phyloP scores from a whole-genome alignment of 1,139 yeast genomes.

The Debaryomycetaceae sp. region DNA sequence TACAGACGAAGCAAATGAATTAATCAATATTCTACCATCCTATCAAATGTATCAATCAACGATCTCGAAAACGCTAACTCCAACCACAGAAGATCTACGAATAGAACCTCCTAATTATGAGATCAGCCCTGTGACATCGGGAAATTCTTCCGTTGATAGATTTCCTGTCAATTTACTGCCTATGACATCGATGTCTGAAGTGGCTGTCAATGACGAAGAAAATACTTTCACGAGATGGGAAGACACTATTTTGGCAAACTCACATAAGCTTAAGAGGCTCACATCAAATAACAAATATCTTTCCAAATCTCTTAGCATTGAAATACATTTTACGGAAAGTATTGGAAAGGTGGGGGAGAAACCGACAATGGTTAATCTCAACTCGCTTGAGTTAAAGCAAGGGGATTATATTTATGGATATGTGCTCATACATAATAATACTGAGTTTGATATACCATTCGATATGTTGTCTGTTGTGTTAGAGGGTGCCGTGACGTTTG shows the following conservation, averaged over 20 bases:
- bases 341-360: slow-evolving; percentile 25
- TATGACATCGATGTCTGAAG: slow-evolving; percentile 4
- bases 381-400: slow-evolving; percentile 34
- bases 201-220: slow-evolving; percentile 8
- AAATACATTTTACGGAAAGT: slow-evolving; percentile 34
- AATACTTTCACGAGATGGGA: slow-evolving; percentile 21
- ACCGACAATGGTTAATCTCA: slow-evolving; percentile 33
- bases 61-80: slow-evolving; percentile 5
- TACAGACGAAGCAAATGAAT: slow-evolving; percentile 5
- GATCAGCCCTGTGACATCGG: slow-evolving; percentile 3
- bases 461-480: slow-evolving; percentile 43
- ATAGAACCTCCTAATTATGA: slow-evolving; percentile 10
- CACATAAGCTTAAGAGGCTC: slow-evolving; percentile 32
- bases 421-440: slow-evolving; percentile 25
- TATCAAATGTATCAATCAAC: slow-evolving; percentile 19
- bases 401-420: slow-evolving; percentile 43
- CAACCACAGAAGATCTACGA: slow-evolving; percentile 1
- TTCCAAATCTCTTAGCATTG: slow-evolving; percentile 26
- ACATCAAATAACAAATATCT: slow-evolving; percentile 24
- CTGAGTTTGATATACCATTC: slow-evolving; percentile 27
- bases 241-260: slow-evolving; percentile 38
- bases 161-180: neutral
- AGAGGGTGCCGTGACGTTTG: slow-evolving; percentile 32
- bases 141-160: neutral
- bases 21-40: slow-evolving; percentile 29